Evolutionary conservation across 371 early-diverging fungal species (phyloP).

Genomic region (Apophysomyces trapeziformis): DNA sequence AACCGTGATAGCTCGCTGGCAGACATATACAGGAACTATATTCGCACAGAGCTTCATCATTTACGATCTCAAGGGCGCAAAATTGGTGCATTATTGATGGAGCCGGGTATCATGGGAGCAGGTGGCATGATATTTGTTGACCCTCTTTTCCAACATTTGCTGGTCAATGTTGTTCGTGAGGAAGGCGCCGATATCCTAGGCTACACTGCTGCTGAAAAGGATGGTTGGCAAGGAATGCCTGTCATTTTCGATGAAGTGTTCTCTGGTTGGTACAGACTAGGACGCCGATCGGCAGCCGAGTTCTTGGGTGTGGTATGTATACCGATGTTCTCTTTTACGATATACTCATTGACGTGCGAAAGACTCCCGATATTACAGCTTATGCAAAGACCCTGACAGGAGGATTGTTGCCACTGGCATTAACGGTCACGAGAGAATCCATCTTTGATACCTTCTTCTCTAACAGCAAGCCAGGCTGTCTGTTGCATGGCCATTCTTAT

Average conservation of each 20-base stretch:
- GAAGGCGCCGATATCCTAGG: constrained; percentile 50
- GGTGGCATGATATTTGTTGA: constrained; percentile 88
- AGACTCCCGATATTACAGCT: constrained; percentile 79
- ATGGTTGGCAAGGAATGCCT: constrained; percentile 66
- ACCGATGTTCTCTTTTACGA: no score
- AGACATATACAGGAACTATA: constrained; percentile 53
- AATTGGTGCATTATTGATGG: constrained; percentile 81
- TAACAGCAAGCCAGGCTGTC: constrained; percentile 69
- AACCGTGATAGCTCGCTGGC: constrained; percentile 35
- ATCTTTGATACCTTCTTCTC: constrained; percentile 73
- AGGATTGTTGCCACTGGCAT: constrained; percentile 73
- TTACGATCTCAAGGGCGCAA: constrained; percentile 52
- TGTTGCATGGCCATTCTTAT: constrained; percentile 85
- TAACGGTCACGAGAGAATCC: constrained; percentile 69
- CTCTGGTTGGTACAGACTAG: constrained; percentile 80
- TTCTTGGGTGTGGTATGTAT: constrained; percentile 67
- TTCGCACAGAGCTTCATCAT: constrained; percentile 45
- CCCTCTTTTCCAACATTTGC: constrained; percentile 75
- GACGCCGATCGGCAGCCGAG: constrained; percentile 65
- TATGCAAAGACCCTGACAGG: constrained; percentile 86
- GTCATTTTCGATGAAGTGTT: constrained; percentile 88
- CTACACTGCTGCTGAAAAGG: constrained; percentile 24
- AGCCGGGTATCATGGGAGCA: constrained; percentile 82
- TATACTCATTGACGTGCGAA: background rate
- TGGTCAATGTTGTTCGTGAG: constrained; percentile 63